Base-by-base conservation (phyloP, 306 rosid genomes). In the Castanea sativa region DNA sequence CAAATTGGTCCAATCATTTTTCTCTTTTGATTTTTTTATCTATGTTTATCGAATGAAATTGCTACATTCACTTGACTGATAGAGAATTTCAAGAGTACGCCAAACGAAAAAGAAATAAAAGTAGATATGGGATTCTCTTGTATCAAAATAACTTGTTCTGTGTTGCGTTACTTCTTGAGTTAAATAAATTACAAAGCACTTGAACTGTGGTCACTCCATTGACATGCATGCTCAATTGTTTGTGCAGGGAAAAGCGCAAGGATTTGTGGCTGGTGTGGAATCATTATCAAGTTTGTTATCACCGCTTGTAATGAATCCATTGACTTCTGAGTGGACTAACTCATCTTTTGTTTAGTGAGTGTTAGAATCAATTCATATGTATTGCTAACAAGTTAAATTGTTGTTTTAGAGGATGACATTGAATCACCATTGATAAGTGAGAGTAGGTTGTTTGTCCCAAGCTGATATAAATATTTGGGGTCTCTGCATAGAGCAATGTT, bases 211-310 rank as follows among this genome's bases (percentile, higher is more conserved):
- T 35, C 43, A 4, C 43, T 35, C 52, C n/a, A 8, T 74, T 21
- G 13, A 32, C n/a, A 56, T 23, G 27, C 21, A 33, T 4, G 13
- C 56, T 25, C 27, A 25, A 25, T 25, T 1, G 55, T 35, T 45
- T 27, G 52, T 55, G 53, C 80, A 89, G 92, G 97, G 95, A 68
- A 92, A 89, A 77, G 92, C 85, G 69, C 95, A 90, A 75, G 93
- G 93, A 30, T 92, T 33, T 33, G 35, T 33, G 35, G 97, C 93
- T 18, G 93, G 97, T 13, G 79, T 92, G 43, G 91, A 92, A 80
- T 87, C 93, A 9, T 79, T 92, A 95, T 92, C 35, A 33, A 33
- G 35, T 33, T 33, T 33, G 35, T 33, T 33, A 33, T 33, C 35
- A 33, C 35, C 35, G 43, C 73, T 92, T 75, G 91, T 77, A 5